A percentile compares a stretch with the other conserved stretches of the same genome.
phyloP scores from a whole-genome alignment of 805 yeast species.

The Pichia heedii region DNA sequence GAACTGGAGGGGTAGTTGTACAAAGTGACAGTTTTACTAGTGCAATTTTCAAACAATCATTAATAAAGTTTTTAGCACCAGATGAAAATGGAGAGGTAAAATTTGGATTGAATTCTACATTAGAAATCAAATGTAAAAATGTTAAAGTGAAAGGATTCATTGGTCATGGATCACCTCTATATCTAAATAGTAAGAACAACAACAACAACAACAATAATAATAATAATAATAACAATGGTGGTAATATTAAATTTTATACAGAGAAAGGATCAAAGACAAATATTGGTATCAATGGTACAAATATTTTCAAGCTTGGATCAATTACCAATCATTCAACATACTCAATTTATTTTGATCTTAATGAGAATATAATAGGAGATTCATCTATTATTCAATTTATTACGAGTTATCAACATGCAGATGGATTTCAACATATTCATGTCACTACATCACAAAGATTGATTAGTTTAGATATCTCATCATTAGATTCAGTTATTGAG shows the following conservation, averaged over 20 bases:
- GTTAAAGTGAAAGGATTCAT: slow-evolving; percentile 49
- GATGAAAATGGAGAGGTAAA: slow-evolving; percentile 30
- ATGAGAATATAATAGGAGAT: slow-evolving; percentile 7
- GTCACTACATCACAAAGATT: slow-evolving; percentile 50
- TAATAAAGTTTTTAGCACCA: slow-evolving; percentile 38
- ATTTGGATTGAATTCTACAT: slow-evolving; percentile 51
- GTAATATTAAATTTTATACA: slow-evolving; percentile 1
- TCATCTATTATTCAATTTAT: slow-evolving; percentile 40
- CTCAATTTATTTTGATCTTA: slow-evolving; percentile 47
- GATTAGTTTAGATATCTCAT: slow-evolving; percentile 30
- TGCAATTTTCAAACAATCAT: slow-evolving; percentile 59
- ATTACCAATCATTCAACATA: slow-evolving; percentile 51
- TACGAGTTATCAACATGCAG: slow-evolving; percentile 54
- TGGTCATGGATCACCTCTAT: slow-evolving; percentile 51
- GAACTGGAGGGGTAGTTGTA: slow-evolving; percentile 56
- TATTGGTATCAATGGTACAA: slow-evolving; percentile 44
- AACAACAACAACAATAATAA: not conserved
- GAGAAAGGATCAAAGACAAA: slow-evolving; percentile 17
- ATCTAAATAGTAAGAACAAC: not conserved
- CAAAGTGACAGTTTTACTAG: slow-evolving; percentile 60
- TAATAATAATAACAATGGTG: not conserved
- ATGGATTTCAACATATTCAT: slow-evolving; percentile 46
- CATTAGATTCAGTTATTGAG: slow-evolving; percentile 27
- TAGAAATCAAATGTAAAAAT: slow-evolving; percentile 48
- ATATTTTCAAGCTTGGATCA: slow-evolving; percentile 52